Percentiles rank a stretch among this genome's conserved stretches.
Evolutionary conservation across 768 basidiomycete genomes (phyloP).

Genomic region (Tephrocybe rancida): DNA sequence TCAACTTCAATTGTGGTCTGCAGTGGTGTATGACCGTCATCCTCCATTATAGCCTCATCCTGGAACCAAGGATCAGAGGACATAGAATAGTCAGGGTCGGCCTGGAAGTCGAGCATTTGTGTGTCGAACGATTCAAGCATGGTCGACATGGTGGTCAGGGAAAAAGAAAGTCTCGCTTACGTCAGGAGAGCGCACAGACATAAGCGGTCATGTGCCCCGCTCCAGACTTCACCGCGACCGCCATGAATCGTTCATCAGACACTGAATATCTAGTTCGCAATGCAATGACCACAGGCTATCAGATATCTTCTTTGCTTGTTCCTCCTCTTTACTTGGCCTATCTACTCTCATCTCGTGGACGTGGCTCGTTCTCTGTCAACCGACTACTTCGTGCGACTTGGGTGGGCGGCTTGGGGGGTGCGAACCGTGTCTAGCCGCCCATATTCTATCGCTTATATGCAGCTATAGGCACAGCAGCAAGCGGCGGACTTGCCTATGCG

Average conservation of each 20-base stretch:
- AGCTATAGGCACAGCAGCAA: slow-evolving; percentile 45
- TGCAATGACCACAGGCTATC: slow-evolving; percentile 68
- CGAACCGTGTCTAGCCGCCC: slow-evolving; percentile 5
- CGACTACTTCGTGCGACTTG: slow-evolving; percentile 71
- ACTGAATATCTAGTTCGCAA: slow-evolving; percentile 68
- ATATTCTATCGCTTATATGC: slow-evolving; percentile 2
- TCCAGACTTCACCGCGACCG: not conserved
- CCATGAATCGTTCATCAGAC: slow-evolving; percentile 48
- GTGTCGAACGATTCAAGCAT: slow-evolving; percentile 61
- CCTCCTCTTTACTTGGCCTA: slow-evolving; percentile 64
- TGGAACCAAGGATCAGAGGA: slow-evolving; percentile 53
- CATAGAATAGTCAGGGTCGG: slow-evolving; percentile 65
- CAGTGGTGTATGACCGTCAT: slow-evolving; percentile 38
- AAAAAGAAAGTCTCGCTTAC: slow-evolving; percentile 19
- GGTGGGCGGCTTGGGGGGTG: slow-evolving; percentile 67
- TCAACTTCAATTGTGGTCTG: slow-evolving; percentile 61
- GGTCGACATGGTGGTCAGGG: slow-evolving; percentile 32
- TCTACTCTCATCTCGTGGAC: slow-evolving; percentile 55
- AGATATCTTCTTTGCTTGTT: slow-evolving; percentile 60
- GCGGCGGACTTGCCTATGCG: slow-evolving; percentile 62
- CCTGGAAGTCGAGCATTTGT: slow-evolving; percentile 63
- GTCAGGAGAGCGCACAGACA: slow-evolving; percentile 13
- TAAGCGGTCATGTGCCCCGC: slow-evolving; percentile 1
- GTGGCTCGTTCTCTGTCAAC: slow-evolving; percentile 58
- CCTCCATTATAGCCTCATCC: slow-evolving; percentile 62